phyloP scores from a whole-genome alignment of 306 rosid species.

The Phaseolus lunatus region DNA sequence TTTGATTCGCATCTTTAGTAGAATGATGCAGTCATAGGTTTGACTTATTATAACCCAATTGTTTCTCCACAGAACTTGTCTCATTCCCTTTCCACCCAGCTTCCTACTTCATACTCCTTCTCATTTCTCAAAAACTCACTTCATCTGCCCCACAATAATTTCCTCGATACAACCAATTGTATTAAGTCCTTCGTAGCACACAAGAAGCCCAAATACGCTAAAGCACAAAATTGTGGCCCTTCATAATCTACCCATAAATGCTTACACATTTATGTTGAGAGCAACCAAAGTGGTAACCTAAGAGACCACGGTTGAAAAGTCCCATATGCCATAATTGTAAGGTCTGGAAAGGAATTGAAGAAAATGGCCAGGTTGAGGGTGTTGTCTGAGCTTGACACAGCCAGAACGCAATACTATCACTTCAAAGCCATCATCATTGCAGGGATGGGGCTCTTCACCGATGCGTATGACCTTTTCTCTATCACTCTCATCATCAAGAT shows the following conservation, averaged over 20 bases:
- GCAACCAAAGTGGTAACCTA: background rate
- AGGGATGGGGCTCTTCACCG: constrained; percentile 90
- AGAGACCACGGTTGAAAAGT: background rate
- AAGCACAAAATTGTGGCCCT: background rate
- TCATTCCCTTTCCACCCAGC: background rate
- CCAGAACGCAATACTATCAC: constrained; percentile 76
- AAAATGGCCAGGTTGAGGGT: constrained; percentile 64
- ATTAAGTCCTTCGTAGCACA: background rate
- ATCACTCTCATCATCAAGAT: constrained; percentile 61
- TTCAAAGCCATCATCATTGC: constrained; percentile 86
- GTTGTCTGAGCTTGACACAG: constrained; percentile 72
- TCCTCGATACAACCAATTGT: background rate
- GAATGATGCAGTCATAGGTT: background rate
- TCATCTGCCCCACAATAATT: background rate
- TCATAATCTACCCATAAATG: background rate
- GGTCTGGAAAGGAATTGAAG: background rate
- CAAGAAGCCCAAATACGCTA: background rate
- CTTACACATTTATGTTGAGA: background rate
- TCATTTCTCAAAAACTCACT: background rate
- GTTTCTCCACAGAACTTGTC: background rate
- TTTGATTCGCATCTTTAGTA: constrained; percentile 18
- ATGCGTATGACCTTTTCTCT: constrained; percentile 75
- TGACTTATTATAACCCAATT: background rate
- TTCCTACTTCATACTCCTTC: background rate
- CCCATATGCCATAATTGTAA: background rate